Evolutionary conservation across 108 stramenopile genomes (phyloP), one percentile per base, ranked within the genome.

Genomic region (Cylindrotheca closterium): DNA sequence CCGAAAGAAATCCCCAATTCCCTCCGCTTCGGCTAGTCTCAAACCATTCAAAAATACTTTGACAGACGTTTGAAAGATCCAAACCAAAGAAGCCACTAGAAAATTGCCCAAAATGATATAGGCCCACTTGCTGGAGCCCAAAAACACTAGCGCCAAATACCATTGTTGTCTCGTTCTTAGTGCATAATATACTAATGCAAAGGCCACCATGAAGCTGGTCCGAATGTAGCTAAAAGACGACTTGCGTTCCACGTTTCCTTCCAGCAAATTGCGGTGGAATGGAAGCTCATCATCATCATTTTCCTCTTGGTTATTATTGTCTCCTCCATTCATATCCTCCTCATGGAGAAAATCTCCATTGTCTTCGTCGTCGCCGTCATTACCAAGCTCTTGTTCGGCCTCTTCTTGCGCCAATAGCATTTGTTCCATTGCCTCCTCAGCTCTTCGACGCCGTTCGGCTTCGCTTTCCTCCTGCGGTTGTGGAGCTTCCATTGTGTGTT

Each of bases 141-240:
- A 72, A 60, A 89, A 98, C 1, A 95, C 74, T 42, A 98, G 60
- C 2, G 97, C 95, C 30, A 97, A 70, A 60, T 98, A 99, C 84
- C 94, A 97, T 65, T 99, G 98, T 50, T 86, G 79, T 19, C 92
- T 73, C 8, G 94, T 89, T 26, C 86, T 82, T 22, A 90, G 58
- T 4, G 94, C 92, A 61, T 94, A 90, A 48, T 51, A 73, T 0
- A 97, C 28, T 26, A 92, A 57, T 0, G 62, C 52, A 0, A 77
- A 25, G 24, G 92, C 92, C 4, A 80, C 61, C 1, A 79, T 23
- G 24, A 94, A 74, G 22, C 83, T 85, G 4, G 72, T 50, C 0
- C 65, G 50, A 28, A 67, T 57, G 58, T 91, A 91, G 4, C 74
- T 51, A 28, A 67, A 63, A 23, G 25, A 8, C 3, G 4, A 8